Percentiles rank a stretch among this genome's conserved stretches.
These are phyloP conservation scores for Ustilago hordei DNA, from an alignment of 1,284 basidiomycete species.

Conservation along the genomic window DNA sequence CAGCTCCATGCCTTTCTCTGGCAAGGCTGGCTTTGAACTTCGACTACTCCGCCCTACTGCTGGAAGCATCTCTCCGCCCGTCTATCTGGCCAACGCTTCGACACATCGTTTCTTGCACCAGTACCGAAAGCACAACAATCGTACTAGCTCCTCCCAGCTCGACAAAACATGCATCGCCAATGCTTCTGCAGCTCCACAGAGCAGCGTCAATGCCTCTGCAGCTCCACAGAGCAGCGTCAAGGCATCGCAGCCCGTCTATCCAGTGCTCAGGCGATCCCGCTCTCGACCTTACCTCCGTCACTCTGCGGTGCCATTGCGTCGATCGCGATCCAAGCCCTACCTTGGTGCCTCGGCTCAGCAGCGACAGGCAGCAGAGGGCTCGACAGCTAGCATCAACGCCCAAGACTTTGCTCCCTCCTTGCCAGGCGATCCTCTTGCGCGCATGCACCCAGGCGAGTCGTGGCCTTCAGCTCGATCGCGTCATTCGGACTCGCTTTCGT, in stretches of 20 bases:
- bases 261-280: conserved; percentile 34
- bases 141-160: not conserved
- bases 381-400: conserved; percentile 10
- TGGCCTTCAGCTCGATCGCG: conserved; percentile 48
- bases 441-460: conserved; percentile 30
- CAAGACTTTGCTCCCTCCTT: conserved; percentile 48
- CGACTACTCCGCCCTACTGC: conserved; percentile 43
- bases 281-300: conserved; percentile 46
- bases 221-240: not conserved
- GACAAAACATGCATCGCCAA: not conserved
- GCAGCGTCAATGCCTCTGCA: not conserved
- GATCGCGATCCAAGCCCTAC: conserved; percentile 49
- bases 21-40: conserved; percentile 54
- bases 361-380: conserved; percentile 11
- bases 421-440: conserved; percentile 42
- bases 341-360: conserved; percentile 22
- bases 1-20: conserved; percentile 46
- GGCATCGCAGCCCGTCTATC: conserved; percentile 18
- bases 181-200: not conserved
- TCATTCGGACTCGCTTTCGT: conserved; percentile 26
- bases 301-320: conserved; percentile 27
- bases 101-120: conserved; percentile 48
- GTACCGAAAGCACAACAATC: conserved; percentile 9
- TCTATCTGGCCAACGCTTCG: conserved; percentile 53
- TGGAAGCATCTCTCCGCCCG: conserved; percentile 28